phyloP scores from a whole-genome alignment of 2,329 filamentous ascomycete species.

The Periconia digitata region DNA sequence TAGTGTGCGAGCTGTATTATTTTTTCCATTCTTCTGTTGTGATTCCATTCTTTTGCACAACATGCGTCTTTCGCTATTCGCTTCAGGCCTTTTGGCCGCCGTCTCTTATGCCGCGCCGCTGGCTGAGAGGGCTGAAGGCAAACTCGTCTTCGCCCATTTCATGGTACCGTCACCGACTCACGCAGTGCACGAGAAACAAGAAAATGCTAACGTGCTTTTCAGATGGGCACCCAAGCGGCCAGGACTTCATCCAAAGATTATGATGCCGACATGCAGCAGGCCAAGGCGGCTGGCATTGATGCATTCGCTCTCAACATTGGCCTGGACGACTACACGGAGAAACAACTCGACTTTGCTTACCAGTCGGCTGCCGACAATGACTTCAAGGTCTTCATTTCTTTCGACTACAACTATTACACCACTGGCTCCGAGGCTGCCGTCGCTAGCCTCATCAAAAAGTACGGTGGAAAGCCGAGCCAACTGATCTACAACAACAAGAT shows the following conservation, averaged over 20 bases:
- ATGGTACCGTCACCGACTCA: conserved; percentile 18
- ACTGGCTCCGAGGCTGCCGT: conserved; percentile 15
- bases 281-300: conserved; percentile 35
- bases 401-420: conserved; percentile 26
- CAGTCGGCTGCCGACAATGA: conserved; percentile 25
- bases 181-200: not conserved
- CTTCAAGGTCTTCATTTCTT: conserved; percentile 32
- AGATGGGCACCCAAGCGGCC: conserved; percentile 31
- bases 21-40: conserved; percentile 1
- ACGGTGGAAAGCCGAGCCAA: conserved; percentile 20
- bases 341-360: conserved; percentile 27
- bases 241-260: conserved; percentile 25
- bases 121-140: conserved; percentile 12
- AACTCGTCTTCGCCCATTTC: conserved; percentile 30
- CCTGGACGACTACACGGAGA: conserved; percentile 19
- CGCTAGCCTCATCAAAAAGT: conserved; percentile 22
- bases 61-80: conserved; percentile 11
- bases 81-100: conserved; percentile 18
- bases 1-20: too few species aligned
- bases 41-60: conserved; percentile 12
- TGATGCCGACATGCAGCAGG: conserved; percentile 27
- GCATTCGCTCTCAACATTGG: conserved; percentile 38
- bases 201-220: conserved; percentile 5
- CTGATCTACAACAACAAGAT: conserved; percentile 28
- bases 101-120: conserved; percentile 16